These are phyloP conservation scores for Phytophthora boehmeriae DNA, from an alignment of 352 stramenopile genomes.

Conservation along the genomic window DNA sequence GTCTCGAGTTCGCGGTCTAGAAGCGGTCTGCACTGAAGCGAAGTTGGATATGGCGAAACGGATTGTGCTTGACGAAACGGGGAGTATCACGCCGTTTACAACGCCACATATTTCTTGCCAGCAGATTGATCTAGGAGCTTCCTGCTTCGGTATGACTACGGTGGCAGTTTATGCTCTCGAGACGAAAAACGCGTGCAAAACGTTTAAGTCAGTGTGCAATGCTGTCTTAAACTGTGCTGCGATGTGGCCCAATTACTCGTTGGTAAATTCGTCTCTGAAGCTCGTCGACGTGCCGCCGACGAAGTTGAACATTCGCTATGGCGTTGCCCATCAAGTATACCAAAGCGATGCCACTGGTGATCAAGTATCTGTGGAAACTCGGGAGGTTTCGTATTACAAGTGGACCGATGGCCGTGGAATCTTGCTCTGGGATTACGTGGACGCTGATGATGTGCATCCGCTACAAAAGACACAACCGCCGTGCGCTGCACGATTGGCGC, in stretches of 20 bases:
- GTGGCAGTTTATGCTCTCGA: conserved; percentile 35
- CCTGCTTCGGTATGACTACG: conserved; percentile 38
- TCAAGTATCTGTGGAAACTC: conserved; percentile 29
- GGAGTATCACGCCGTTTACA: conserved; percentile 15
- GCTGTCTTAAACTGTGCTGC: conserved; percentile 31
- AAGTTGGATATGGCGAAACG: conserved; percentile 36
- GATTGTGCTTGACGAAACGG: conserved; percentile 33
- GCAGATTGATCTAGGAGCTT: conserved; percentile 22
- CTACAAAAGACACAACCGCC: conserved; percentile 17
- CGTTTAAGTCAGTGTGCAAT: conserved; percentile 26
- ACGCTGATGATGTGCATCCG: conserved; percentile 36
- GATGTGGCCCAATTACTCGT: conserved; percentile 34
- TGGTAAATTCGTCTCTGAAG: conserved; percentile 24
- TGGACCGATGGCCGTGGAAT: conserved; percentile 28
- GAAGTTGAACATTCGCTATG: conserved; percentile 37
- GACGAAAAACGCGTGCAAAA: conserved; percentile 28
- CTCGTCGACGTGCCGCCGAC: conserved; percentile 21
- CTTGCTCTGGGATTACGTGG: conserved; percentile 43
- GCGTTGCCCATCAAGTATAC: conserved; percentile 27
- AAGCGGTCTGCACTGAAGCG: conserved; percentile 28
- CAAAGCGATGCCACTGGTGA: conserved; percentile 27
- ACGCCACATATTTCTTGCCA: conserved; percentile 25
- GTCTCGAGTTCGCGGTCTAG: conserved; percentile 23
- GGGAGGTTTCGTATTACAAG: conserved; percentile 33
- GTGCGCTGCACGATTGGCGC: conserved; percentile 35